phyloP scores from a whole-genome alignment of 805 yeast genomes.

The Tetrapisispora arboricola region DNA sequence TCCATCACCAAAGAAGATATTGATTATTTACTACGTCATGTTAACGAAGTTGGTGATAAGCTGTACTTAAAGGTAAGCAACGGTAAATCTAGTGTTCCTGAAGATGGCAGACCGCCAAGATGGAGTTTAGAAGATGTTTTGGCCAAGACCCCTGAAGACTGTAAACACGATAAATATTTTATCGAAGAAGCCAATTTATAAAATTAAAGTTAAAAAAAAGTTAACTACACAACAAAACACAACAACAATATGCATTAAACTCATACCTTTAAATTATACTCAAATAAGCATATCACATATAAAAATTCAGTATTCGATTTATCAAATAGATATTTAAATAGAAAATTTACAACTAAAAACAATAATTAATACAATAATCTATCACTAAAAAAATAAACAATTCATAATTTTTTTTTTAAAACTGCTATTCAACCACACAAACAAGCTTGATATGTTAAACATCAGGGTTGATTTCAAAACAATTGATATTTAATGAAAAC shows the following conservation, averaged over 20 bases:
- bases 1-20: slow-evolving; percentile 90
- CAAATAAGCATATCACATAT: background rate
- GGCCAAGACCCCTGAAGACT: slow-evolving; percentile 60
- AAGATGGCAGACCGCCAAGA: slow-evolving; percentile 58
- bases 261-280: too few relatives aligned
- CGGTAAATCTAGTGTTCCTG: slow-evolving; percentile 55
- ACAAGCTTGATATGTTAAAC: too few relatives aligned
- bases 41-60: slow-evolving; percentile 70
- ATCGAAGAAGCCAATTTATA: background rate
- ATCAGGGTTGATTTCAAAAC: too few relatives aligned
- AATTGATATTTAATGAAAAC: too few relatives aligned
- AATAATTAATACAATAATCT: background rate
- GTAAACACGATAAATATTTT: slow-evolving; percentile 33
- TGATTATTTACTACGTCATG: slow-evolving; percentile 62
- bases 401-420: background rate
- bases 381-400: too few relatives aligned
- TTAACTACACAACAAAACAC: background rate
- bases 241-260: background rate
- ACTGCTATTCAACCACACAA: background rate
- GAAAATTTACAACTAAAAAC: background rate
- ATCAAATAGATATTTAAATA: background rate
- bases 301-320: background rate
- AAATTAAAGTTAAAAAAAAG: background rate
- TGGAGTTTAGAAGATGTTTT: slow-evolving; percentile 73
- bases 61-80: slow-evolving; percentile 67